These are phyloP conservation scores for Sporothrix curviconia DNA, from an alignment of 2,329 filamentous ascomycete species.

Conservation along the genomic window DNA sequence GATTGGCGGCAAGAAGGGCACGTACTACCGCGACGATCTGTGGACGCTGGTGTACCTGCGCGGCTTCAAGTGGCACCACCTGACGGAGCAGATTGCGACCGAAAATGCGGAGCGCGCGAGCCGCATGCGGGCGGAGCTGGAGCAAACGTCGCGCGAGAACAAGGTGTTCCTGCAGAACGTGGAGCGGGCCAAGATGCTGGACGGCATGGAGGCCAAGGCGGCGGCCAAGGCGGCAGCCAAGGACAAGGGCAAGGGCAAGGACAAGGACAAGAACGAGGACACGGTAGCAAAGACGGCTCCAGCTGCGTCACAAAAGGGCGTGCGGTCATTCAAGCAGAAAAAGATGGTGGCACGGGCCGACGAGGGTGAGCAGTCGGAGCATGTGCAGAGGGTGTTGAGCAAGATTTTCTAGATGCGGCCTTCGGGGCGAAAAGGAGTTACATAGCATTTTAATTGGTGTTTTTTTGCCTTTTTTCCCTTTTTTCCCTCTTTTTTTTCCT, in stretches of 20 bases:
- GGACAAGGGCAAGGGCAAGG: conserved; percentile 20
- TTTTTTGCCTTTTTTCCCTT: neutral
- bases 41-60: conserved; percentile 79
- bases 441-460: neutral
- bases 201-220: conserved; percentile 61
- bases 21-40: conserved; percentile 77
- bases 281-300: conserved; percentile 15
- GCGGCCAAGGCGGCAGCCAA: conserved; percentile 36
- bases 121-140: conserved; percentile 71
- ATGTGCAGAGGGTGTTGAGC: conserved; percentile 54
- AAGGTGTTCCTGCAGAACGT: conserved; percentile 74
- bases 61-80: conserved; percentile 73
- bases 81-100: conserved; percentile 70
- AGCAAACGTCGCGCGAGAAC: conserved; percentile 69
- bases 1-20: conserved; percentile 77
- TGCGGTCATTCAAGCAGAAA: conserved; percentile 60
- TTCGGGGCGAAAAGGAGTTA: neutral
- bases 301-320: conserved; percentile 20
- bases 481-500: neutral
- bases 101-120: conserved; percentile 75
- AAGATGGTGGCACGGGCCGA: conserved; percentile 46
- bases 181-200: conserved; percentile 71
- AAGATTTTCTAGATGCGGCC: conserved; percentile 50
- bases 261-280: neutral
- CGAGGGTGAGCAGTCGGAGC: conserved; percentile 43